Conservation (phyloP, 2,329 filamentous ascomycete genomes). For the Dryadomyces sulphureus region DNA sequence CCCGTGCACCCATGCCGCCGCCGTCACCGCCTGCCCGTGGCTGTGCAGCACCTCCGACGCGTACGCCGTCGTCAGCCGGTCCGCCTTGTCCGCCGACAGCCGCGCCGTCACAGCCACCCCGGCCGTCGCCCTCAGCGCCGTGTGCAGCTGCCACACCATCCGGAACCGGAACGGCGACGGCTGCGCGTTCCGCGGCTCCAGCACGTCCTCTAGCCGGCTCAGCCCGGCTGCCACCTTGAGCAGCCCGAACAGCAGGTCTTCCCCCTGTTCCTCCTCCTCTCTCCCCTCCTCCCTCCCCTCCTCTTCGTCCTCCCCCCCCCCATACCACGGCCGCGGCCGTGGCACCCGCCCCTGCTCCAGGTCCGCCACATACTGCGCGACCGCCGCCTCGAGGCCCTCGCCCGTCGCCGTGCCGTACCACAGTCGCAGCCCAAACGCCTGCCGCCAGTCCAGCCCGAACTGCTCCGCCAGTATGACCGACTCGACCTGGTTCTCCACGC, state of each 20-base stretch:
- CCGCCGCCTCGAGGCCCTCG: constrained; percentile 57
- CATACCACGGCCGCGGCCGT: constrained; percentile 57
- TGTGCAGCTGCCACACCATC: constrained; percentile 73
- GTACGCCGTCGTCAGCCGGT: constrained; percentile 34
- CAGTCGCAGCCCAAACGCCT: constrained; percentile 77
- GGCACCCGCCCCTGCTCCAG: constrained; percentile 57
- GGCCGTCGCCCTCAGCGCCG: constrained; percentile 41
- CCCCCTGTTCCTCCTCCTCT: no score
- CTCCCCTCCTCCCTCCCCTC: no score
- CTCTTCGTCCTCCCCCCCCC: constrained; percentile 38
- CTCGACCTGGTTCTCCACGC: constrained; percentile 64
- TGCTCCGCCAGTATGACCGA: constrained; percentile 71
- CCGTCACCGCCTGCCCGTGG: constrained; percentile 32
- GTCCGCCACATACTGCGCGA: constrained; percentile 60
- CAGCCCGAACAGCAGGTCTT: constrained; percentile 78
- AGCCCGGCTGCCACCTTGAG: constrained; percentile 63
- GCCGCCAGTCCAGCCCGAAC: constrained; percentile 84
- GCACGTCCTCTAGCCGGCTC: constrained; percentile 48
- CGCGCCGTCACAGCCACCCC: constrained; percentile 17
- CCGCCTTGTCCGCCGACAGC: constrained; percentile 54
- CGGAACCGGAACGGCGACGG: constrained; percentile 61
- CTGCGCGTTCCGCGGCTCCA: constrained; percentile 64
- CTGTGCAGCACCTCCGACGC: constrained; percentile 10
- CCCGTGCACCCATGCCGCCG: constrained; percentile 55
- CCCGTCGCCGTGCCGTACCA: constrained; percentile 68